Evolutionary conservation across 192 early-diverging fungal species (phyloP), one percentile per base, ranked within the genome.

Genomic region (Coemansia sp.): DNA sequence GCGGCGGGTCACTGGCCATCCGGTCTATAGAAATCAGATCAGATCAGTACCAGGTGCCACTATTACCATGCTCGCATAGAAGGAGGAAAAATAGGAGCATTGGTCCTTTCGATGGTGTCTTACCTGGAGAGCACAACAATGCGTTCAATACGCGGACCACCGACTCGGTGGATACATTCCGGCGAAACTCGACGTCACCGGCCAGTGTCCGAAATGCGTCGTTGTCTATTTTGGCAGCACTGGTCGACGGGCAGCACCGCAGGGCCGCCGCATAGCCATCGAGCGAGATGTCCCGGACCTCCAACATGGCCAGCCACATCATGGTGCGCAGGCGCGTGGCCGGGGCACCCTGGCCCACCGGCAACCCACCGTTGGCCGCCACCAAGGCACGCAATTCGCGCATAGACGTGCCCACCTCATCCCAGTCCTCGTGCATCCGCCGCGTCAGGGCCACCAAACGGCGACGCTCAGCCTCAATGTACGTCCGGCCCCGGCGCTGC

Each of bases 131-230:
- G 37, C 85, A 87, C 82, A 91, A 90, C 23, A 93, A 85, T 0
- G 89, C 85, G 62, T 92, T 93, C 18, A 97, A 67, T 13, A 92
- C 76, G 10, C 94, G 64, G 13, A 86, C 80, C 14, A 93, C 41
- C 51, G 86, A 76, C 25, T 80, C 82, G 17, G 91, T 83, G 8
- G 82, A 64, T 14, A 93, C 90, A 22, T 70, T 38, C 21, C 80
- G 77, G 7, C 75, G 65, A 59, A 92, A 94, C 35, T 77, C 79
- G 20, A 65, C 63, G 68, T 97, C 90, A 3, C 81, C 91, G 0
- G 84, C 79, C 62, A 92, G 64, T 2, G 91, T 92, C 25, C 89
- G 60, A 60, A 93, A 91, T 0, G 89, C 85, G 58, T 97, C 94
- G 60, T 97, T 91, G 49, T 85, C 75, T 56, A 97, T 88, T 60